Base-by-base conservation (phyloP, 1,284 basidiomycete genomes). In the Chiua sp. region DNA sequence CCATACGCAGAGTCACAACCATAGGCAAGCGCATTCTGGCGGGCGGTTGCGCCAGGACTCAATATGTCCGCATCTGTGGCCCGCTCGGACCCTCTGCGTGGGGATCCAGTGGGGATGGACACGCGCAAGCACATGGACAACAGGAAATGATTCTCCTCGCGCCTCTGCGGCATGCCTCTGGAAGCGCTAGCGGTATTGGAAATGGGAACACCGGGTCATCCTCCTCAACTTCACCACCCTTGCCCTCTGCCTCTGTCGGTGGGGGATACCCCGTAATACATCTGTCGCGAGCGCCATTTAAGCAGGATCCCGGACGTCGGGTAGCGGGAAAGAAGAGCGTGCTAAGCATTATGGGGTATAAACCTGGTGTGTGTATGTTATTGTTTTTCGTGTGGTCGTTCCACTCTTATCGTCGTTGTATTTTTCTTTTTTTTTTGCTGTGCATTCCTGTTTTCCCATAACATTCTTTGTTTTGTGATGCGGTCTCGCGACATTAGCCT, bases 71-170 rank as follows among this genome's bases (percentile, higher is more conserved):
- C 63, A 7, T 51, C 68, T 23, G 46, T 54, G 53, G 55, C 52
- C 11, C 71, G 67, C 18, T 39, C 63, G 13, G 51, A 57, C 2
- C 50, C 4, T 49, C 63, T 2, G 68, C 61, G 7, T 71, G 68
- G 68, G 69, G 59, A 2, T n/a, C 63, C 10, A 67, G 60, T 16
- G 60, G 59, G 18, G 10, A 10, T 32, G 53, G 61, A 56, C 65
- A 68, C 47, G 46, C 2, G n/a, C 63, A 62, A 48, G 56, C 54
- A 32, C 42, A 70, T 8, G 68, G 70, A 28, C 65, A 64, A 56
- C 68, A 75, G 22, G 82, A 80, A 59, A 74, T 83, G 64, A 85
- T 87, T 35, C 83, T 86, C 71, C 78, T 88, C 22, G 86, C 86
- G 39, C 86, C 86, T 59, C 67, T 87, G 61, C 75, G 75, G 37